Evolutionary conservation across 179 eudicot species (phyloP), one percentile per base, ranked within the genome.

Genomic region (Carnegiea gigantea): DNA sequence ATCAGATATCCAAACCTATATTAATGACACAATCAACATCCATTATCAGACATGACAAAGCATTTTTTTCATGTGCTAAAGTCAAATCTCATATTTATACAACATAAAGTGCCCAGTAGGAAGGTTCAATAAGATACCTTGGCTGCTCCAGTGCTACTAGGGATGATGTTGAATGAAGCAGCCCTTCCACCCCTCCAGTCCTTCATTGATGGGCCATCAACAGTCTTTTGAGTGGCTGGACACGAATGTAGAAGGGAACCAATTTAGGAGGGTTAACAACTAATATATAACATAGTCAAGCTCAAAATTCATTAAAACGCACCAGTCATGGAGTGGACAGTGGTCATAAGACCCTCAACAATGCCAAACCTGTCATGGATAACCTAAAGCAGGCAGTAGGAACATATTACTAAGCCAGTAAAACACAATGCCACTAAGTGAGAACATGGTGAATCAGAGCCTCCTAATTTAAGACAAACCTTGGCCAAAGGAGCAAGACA

Each of bases 101-200:
- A 28, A 33, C 21, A 70, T 6, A 15, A 70, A 70, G 46, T 15
- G n/a, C 13, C 7, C 7, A 4, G 53, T 10, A 20, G 1, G 20
- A 14, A 26, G 26, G n/a, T 73, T 43, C 17, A 78, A 24, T 9
- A 75, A 65, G 51, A 15, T 90, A 93, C 98, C 98, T 94, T 94
- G 70, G 98, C 98, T 74, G 97, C 98, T 74, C 98, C 98, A 67
- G 98, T 92, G 91, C 97, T 92, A 87, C 97, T 93, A 81, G 98
- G 98, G 54, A 93, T 92, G 79, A 93, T 93, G 88, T 93, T 92
- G 87, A 90, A 89, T 33, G 97, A 91, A 62, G 97, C 98, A 84
- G 95, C 97, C 86, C 98, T 91, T 92, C 97, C 98, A 89, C 98
- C 95, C 85, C 98, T 91, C 98, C 97, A 94, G 91, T 94, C 98